Conservation (phyloP, 495 filamentous ascomycete species). For the Trichocladium uniseriatum region DNA sequence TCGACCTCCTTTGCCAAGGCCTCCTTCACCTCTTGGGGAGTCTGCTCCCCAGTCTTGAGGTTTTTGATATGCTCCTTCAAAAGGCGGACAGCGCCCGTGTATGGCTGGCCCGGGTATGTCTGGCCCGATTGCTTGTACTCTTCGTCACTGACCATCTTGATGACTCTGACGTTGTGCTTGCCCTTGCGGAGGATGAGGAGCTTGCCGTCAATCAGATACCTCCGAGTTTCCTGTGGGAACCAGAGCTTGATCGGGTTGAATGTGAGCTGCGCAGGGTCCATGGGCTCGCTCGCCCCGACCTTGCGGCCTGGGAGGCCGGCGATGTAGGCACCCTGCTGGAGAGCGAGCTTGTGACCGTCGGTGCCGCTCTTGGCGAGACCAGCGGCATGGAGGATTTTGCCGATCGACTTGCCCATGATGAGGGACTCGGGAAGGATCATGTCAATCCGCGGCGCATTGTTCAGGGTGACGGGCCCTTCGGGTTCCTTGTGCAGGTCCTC, state of each 20-base stretch:
- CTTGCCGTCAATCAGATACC: conserved; percentile 54
- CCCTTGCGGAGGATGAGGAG: conserved; percentile 62
- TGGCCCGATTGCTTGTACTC: conserved; percentile 44
- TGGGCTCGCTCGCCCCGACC: conserved; percentile 17
- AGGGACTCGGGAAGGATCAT: conserved; percentile 59
- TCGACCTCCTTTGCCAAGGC: conserved; percentile 25
- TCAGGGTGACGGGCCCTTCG: conserved; percentile 32
- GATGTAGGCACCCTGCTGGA: conserved; percentile 53
- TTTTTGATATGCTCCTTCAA: conserved; percentile 19
- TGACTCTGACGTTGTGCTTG: conserved; percentile 70
- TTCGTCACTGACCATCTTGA: conserved; percentile 63
- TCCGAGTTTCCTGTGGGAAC: conserved; percentile 45
- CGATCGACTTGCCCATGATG: conserved; percentile 51
- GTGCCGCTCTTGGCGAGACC: conserved; percentile 55
- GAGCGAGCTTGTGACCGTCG: conserved; percentile 58
- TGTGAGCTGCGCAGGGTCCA: conserved; percentile 46
- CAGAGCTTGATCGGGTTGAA: conserved; percentile 55
- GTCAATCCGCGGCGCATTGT: conserved; percentile 42
- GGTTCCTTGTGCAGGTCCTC: conserved; percentile 4
- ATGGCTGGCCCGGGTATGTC: conserved; percentile 37
- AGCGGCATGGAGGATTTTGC: conserved; percentile 55
- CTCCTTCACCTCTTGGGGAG: conserved; percentile 6
- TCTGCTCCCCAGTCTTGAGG: conserved; percentile 12
- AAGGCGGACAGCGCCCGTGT: conserved; percentile 28
- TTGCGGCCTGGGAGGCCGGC: conserved; percentile 47